These are phyloP conservation scores for Fusarium torreyae DNA, from an alignment of 2,329 filamentous ascomycete species.

Conservation along the genomic window DNA sequence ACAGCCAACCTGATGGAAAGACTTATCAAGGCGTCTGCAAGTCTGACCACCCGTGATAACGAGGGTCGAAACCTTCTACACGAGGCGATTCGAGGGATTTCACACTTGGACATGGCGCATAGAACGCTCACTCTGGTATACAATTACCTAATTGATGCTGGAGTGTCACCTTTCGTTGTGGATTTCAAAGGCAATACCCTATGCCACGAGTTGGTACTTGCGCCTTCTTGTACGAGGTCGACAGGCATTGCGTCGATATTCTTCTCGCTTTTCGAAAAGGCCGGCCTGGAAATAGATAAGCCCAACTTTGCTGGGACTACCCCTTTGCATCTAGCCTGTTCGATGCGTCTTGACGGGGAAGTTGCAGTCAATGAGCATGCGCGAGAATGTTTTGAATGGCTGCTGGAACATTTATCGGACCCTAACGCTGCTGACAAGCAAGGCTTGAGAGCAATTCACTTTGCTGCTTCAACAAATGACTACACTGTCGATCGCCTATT, in stretches of 20 bases:
- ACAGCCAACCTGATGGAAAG: not conserved
- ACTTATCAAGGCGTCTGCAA: constrained; percentile 20
- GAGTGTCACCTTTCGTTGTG: constrained; percentile 19
- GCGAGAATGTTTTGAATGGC: constrained; percentile 13
- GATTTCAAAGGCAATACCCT: constrained; percentile 39
- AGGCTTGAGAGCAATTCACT: constrained; percentile 38
- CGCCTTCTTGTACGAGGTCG: not conserved
- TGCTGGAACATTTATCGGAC: constrained; percentile 7
- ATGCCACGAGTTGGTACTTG: constrained; percentile 30
- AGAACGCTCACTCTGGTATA: not conserved
- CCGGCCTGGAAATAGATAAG: constrained; percentile 23
- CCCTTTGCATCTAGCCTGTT: constrained; percentile 33
- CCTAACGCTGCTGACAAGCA: constrained; percentile 14
- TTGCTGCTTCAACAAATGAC: constrained; percentile 32
- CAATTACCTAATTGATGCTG: constrained; percentile 21
- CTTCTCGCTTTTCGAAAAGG: constrained; percentile 8
- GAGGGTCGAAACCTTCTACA: constrained; percentile 29
- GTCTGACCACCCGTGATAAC: constrained; percentile 7
- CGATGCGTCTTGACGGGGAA: not conserved
- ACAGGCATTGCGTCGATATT: not conserved
- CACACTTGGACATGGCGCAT: not conserved
- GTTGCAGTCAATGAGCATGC: not conserved
- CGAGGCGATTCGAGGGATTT: constrained; percentile 8
- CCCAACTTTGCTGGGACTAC: constrained; percentile 29
- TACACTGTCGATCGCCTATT: constrained; percentile 23